Base-by-base conservation (phyloP, 2,329 filamentous ascomycete genomes). In the Fusarium sp. region DNA sequence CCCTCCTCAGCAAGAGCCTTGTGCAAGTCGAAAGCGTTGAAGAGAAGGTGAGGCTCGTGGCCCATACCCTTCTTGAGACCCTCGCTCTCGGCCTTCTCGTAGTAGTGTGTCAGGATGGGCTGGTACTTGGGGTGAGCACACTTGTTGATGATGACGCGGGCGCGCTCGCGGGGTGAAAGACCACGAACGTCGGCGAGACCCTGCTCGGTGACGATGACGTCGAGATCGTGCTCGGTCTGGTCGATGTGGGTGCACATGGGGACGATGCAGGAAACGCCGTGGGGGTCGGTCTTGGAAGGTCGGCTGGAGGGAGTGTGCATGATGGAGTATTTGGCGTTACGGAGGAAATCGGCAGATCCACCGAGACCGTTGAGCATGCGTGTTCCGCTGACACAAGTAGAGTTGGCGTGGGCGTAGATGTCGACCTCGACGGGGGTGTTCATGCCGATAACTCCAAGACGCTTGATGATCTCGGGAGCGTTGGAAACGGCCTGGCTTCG, bases 371-470 rank as follows among this genome's bases (percentile, higher is more conserved):
- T 95, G 65, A 96, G 86, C 92, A 95, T 96, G 60, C 94, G 90
- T 66, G 87, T 91, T 69, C 94, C 93, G 89, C 96, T 93, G 23
- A 97, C 93, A 77, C 92, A 94, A 57, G 93, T 97, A 66, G 87
- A 91, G 88, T 97, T 97, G 74, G 94, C 94, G 82, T 97, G 93
- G 4, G 93, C 94, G 82, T 97, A 97, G 76, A 97, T 97, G 82
- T 97, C 94, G 18, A 97, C 93, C 82, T 97, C 94, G 48, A 97
- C 93, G 23, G 93, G 93, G 0, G 93, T 97, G 86, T 97, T 97
- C 93, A 97, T 97, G 79, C 93, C 93, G 74, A 97, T 97, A 72
- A 94, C 90, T 66, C 93, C 93, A 2, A 97, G 85, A 27, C 93
- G 88, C 58, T 93, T 89, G 83, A 97, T 97, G 82, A 97, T 94